phyloP scores from a whole-genome alignment of 805 yeast genomes.

The Sungouiella blattae region DNA sequence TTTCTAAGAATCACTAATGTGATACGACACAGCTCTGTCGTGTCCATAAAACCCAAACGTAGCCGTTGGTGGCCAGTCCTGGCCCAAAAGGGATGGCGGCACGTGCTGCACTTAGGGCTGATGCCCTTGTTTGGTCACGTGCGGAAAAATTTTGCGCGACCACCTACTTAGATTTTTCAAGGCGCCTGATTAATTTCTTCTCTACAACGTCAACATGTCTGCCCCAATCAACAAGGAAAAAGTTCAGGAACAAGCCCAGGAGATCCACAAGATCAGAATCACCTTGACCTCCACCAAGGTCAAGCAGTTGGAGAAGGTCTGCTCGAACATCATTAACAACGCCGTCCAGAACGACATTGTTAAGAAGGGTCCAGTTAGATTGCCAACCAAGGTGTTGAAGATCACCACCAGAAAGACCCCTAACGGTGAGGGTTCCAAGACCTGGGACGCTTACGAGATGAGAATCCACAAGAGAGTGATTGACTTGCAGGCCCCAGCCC shows the following conservation, averaged over 20 bases:
- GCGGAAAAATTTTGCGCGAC: slow-evolving; percentile 1
- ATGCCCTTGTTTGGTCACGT: slow-evolving; percentile 4
- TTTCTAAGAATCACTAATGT: too few species aligned
- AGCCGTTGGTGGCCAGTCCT: too few species aligned
- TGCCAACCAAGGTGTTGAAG: slow-evolving; percentile 98
- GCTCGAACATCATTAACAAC: slow-evolving; percentile 82
- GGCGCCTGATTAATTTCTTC: slow-evolving; percentile 9
- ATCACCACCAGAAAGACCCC: slow-evolving; percentile 99
- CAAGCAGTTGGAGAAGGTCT: slow-evolving; percentile 95
- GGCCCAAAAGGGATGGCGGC: too few species aligned
- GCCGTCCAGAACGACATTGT: slow-evolving; percentile 78
- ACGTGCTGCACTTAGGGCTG: slow-evolving; percentile 12
- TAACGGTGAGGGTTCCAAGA: slow-evolving; percentile 99
- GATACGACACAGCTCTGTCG: too few species aligned
- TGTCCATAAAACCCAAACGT: too few species aligned
- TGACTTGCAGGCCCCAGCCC: slow-evolving; percentile 96
- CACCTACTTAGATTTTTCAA: slow-evolving; percentile 11
- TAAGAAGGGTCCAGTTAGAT: slow-evolving; percentile 99
- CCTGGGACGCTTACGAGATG: slow-evolving; percentile 99
- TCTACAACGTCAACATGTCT: slow-evolving; percentile 60
- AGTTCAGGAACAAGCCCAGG: slow-evolving; percentile 77
- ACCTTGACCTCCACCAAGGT: slow-evolving; percentile 98
- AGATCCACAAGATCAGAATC: slow-evolving; percentile 96
- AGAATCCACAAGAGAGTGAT: slow-evolving; percentile 99
- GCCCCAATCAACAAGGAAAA: slow-evolving; percentile 79